phyloP scores from a whole-genome alignment of 805 yeast species.

The Candida argentea region DNA sequence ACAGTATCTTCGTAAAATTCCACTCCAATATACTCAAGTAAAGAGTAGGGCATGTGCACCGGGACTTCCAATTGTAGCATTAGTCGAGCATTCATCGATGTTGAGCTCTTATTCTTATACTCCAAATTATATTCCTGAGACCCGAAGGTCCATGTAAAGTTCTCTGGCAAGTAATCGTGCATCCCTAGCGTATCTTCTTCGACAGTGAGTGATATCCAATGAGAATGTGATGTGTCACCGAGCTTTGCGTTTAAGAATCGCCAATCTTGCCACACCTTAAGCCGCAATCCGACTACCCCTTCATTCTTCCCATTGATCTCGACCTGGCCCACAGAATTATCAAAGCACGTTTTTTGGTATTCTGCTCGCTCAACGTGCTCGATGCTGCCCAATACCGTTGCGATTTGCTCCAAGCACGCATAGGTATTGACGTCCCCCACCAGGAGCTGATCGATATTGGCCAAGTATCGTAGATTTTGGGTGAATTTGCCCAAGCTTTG shows the following conservation, averaged over 20 bases:
- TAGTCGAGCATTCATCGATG: conserved; percentile 1
- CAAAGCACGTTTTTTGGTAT: conserved; percentile 11
- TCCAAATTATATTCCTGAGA: too few species aligned
- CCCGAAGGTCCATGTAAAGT: too few species aligned
- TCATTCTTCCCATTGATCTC: too few species aligned
- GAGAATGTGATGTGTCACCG: too few species aligned
- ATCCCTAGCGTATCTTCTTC: too few species aligned
- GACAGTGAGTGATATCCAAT: too few species aligned
- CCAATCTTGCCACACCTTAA: too few species aligned
- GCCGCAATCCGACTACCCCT: too few species aligned
- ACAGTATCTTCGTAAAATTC: conserved; percentile 2
- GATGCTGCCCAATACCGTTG: conserved; percentile 17
- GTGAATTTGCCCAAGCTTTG: conserved; percentile 21
- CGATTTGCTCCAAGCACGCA: conserved; percentile 19
- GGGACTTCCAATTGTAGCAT: conserved; percentile 1
- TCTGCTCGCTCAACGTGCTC: conserved; percentile 11
- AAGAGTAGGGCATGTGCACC: neutral
- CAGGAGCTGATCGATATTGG: conserved; percentile 25
- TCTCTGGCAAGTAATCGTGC: too few species aligned
- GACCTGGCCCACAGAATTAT: conserved; percentile 18
- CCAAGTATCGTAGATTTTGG: conserved; percentile 24
- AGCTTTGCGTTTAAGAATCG: too few species aligned
- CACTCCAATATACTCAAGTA: conserved; percentile 21
- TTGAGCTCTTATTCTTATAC: too few species aligned
- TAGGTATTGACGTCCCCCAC: conserved; percentile 22